These are phyloP conservation scores for Pseudocercospora fuligena DNA, from an alignment of 2,329 filamentous ascomycete genomes.

Conservation along the genomic window DNA sequence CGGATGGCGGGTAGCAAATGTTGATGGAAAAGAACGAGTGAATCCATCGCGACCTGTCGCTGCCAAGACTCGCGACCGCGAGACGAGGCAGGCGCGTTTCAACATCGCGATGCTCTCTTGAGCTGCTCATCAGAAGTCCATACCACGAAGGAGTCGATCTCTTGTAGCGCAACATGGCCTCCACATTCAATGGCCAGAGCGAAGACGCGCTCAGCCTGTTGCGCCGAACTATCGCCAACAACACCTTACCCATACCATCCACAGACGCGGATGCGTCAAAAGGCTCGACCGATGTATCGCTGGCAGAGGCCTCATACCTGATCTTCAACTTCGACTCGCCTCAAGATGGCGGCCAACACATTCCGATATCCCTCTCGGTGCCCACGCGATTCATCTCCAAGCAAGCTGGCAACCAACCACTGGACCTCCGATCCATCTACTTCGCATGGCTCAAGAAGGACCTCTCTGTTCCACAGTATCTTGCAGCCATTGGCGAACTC, in stretches of 20 bases:
- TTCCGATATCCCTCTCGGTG: constrained; percentile 50
- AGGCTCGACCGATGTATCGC: constrained; percentile 63
- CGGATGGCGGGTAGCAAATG: background rate
- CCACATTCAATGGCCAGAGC: constrained; percentile 55
- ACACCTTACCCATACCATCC: constrained; percentile 72
- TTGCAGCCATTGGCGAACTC: constrained; percentile 77
- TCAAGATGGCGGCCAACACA: constrained; percentile 59
- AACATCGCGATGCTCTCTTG: background rate
- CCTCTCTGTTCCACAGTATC: constrained; percentile 87
- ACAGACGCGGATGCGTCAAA: constrained; percentile 68
- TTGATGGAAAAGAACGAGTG: background rate
- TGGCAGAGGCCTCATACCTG: constrained; percentile 75
- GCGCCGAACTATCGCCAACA: constrained; percentile 77
- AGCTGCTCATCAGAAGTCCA: background rate
- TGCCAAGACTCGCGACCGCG: background rate
- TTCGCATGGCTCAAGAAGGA: constrained; percentile 96
- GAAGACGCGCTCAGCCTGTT: constrained; percentile 77
- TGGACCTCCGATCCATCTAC: constrained; percentile 88
- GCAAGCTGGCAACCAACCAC: constrained; percentile 39
- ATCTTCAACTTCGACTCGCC: constrained; percentile 43
- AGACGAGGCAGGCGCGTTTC: background rate
- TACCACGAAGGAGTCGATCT: constrained; percentile 47
- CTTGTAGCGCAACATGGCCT: constrained; percentile 43
- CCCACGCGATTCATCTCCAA: constrained; percentile 88
- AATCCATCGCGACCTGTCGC: background rate